These are phyloP conservation scores for Populus davidiana DNA, from an alignment of 345 rosid species.

Conservation along the genomic window DNA sequence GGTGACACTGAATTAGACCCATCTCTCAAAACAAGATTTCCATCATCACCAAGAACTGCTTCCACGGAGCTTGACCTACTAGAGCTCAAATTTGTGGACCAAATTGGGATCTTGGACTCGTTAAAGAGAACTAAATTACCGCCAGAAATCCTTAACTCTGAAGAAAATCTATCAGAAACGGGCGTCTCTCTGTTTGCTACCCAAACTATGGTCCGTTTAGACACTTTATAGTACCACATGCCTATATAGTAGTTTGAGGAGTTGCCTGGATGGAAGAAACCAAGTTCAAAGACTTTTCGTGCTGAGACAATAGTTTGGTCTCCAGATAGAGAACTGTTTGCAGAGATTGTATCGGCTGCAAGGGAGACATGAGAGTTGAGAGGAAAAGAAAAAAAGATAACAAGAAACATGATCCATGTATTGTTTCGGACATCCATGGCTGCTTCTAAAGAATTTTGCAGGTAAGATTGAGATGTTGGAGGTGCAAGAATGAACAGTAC, in stretches of 20 bases:
- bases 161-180: conserved; percentile 37
- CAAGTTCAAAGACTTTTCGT: conserved; percentile 46
- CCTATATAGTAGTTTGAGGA: conserved; percentile 66
- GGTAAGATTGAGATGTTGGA: neutral
- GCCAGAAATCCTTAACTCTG: conserved; percentile 46
- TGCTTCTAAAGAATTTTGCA: neutral
- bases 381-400: conserved; percentile 30
- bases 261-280: conserved; percentile 59
- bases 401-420: conserved; percentile 24
- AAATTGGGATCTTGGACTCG: conserved; percentile 40
- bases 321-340: conserved; percentile 52
- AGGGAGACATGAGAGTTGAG: conserved; percentile 24
- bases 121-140: conserved; percentile 72
- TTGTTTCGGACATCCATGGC: conserved; percentile 26
- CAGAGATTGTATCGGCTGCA: conserved; percentile 54
- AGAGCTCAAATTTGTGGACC: conserved; percentile 64
- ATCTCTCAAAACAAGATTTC: conserved; percentile 58
- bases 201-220: conserved; percentile 48
- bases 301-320: conserved; percentile 53
- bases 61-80: conserved; percentile 23
- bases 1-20: conserved; percentile 14
- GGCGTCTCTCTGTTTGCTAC: conserved; percentile 76
- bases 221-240: conserved; percentile 52
- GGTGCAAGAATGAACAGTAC: neutral
- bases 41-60: conserved; percentile 53